These are phyloP conservation scores for Ceratobasidium sp. DNA, from an alignment of 1,284 basidiomycete genomes.

Conservation along the genomic window DNA sequence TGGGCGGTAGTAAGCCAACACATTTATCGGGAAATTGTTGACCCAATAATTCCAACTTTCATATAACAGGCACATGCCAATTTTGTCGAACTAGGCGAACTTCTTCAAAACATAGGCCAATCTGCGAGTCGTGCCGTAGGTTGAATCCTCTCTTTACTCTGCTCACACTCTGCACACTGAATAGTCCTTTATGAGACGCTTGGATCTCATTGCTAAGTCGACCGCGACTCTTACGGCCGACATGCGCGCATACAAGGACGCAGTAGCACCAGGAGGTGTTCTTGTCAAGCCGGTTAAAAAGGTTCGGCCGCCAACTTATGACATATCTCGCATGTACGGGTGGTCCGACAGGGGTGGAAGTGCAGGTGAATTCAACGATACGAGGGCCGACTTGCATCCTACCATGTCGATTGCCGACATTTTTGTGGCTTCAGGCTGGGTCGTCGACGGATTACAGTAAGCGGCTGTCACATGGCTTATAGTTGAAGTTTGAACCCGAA, in stretches of 20 bases:
- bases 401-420: background rate
- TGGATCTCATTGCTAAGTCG: background rate
- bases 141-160: background rate
- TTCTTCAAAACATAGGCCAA: background rate
- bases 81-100: background rate
- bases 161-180: background rate
- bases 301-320: background rate
- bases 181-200: background rate
- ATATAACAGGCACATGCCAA: background rate
- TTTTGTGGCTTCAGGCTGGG: background rate
- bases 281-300: background rate
- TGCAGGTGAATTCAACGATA: background rate
- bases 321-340: background rate
- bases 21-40: background rate
- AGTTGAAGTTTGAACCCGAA: too few relatives aligned
- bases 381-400: background rate
- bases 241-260: constrained; percentile 2
- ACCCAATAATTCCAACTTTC: background rate
- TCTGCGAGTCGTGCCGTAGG: background rate
- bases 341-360: background rate
- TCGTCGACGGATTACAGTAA: background rate
- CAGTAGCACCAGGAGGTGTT: background rate
- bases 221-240: background rate
- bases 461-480: background rate
- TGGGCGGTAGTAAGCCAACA: background rate